Evolutionary conservation across 768 basidiomycete species (phyloP), one percentile per base, ranked within the genome.

Genomic region (Rhizopogon vesiculosus): DNA sequence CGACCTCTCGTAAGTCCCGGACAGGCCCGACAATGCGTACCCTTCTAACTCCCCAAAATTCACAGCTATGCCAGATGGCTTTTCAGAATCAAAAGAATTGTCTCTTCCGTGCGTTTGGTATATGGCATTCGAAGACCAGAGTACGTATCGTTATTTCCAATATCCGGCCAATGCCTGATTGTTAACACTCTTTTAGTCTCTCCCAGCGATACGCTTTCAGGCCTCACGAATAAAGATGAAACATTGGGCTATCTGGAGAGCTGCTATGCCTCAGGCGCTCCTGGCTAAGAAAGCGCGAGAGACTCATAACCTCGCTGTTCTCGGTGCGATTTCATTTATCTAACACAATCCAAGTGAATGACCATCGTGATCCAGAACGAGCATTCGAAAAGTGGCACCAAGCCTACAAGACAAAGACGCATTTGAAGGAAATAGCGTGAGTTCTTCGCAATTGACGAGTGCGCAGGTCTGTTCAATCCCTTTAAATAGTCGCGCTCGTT

Each of bases 391-490:
- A 75, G 56, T 94, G 92, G 92, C 61, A 76, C n/a, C 80, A 85
- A 65, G 75, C 75, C 13, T 83, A 89, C 60, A 79, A 80, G 64
- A 83, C 83, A 16, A 90, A 87, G 65, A 77, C 85, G 42, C 85
- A 87, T 41, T 77, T 87, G 42, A 91, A 89, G 67, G 89, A 91
- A 51, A 85, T 91, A 46, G 89, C 88, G 91, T 93, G 68, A 76
- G 90, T 84, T 51, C 53, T 59, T 52, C 51, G 19, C 31, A 19
- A 31, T 53, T 55, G 59, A 45, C 41, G 38, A 45, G 45, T 35
- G 33, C 54, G 46, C 45, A 55, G 42, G 40, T 65, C 56, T 50
- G 18, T 62, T 51, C 52, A 49, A 41, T 38, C 56, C 3, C 35
- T 33, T 56, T 41, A 38, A 9, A 18, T 53, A 93, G 91, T 56